A percentile compares a stretch with the other conserved stretches of the same genome.
phyloP scores from a whole-genome alignment of 2,329 filamentous ascomycete genomes.

The Aphanoascus verrucosus region DNA sequence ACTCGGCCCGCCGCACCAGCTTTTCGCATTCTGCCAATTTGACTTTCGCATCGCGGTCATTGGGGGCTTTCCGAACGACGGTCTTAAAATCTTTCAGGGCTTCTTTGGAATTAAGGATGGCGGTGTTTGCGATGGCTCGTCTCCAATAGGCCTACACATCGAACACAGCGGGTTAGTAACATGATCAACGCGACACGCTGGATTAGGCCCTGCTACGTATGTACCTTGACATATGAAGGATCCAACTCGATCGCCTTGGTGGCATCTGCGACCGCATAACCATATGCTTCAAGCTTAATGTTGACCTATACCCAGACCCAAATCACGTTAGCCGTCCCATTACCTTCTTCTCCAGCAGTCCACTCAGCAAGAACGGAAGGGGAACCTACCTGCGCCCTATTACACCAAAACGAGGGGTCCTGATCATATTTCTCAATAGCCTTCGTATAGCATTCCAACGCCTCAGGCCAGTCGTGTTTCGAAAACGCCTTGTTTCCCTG shows the following conservation, averaged over 20 bases:
- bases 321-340: slow-evolving; percentile 1
- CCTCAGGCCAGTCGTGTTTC: slow-evolving; percentile 71
- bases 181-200: too few species aligned
- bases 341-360: background rate
- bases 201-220: too few species aligned
- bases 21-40: slow-evolving; percentile 91
- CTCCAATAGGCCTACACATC: slow-evolving; percentile 72
- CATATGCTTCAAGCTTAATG: slow-evolving; percentile 91
- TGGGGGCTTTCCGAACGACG: slow-evolving; percentile 75
- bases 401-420: slow-evolving; percentile 85
- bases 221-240: slow-evolving; percentile 78
- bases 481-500: slow-evolving; percentile 90
- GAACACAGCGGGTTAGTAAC: background rate
- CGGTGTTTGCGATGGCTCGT: slow-evolving; percentile 80
- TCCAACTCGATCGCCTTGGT: slow-evolving; percentile 86
- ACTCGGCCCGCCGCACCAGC: slow-evolving; percentile 81
- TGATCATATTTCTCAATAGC: slow-evolving; percentile 75
- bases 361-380: background rate
- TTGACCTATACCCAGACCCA: slow-evolving; percentile 52
- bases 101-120: slow-evolving; percentile 78
- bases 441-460: slow-evolving; percentile 73
- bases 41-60: slow-evolving; percentile 80
- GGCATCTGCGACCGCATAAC: slow-evolving; percentile 83
- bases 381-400: slow-evolving; percentile 72
- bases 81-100: slow-evolving; percentile 86